Evolutionary conservation across 331 rosid species (phyloP), one percentile per base, ranked within the genome.

Genomic region (Rosa hybrid): DNA sequence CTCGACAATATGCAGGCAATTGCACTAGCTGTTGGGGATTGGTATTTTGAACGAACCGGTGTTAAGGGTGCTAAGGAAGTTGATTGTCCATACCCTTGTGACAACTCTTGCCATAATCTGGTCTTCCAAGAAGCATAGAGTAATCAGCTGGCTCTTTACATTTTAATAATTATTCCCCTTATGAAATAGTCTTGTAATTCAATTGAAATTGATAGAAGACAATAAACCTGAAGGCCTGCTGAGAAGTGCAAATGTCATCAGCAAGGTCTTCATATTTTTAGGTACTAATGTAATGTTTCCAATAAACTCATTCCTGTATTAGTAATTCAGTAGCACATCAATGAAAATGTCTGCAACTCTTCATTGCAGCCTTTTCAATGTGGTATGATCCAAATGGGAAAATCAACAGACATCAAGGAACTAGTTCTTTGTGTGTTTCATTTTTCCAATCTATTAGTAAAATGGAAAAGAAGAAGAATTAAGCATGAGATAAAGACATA

Each of bases 1-100:
- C 49, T 38, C 45, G 73, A 53, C 4, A 6, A 70, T 62, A 49
- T 89, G 90, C 88, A 96, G 99, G 88, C 90, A 27, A 89, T 96
- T 25, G 98, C 99, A 6, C 38, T 85, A 45, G 98, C 98, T 49
- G 99, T 96, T n/a, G 97, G 97, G 75, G 97, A 93, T 71, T 96
- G 99, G 99, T 96, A 87, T 84, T 96, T 91, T 23, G 92, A 93
- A 63, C 81, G 99, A 78, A 88, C 90, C 53, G 81, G 81, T 8
- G 88, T 84, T 56, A 94, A 69, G 74, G 72, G 49, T 68, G 4
- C 72, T 18, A 77, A 88, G 92, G 85, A 46, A 60, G 56, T 96
- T 20, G 99, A 96, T 72, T 96, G 98, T 65, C 97, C 97, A 6
- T 96, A 89, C 76, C 99, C 98, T 65, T 96, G 99, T 27, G 99